phyloP scores from a whole-genome alignment of 2,329 filamentous ascomycete genomes.

The Talaromyces atroroseus region DNA sequence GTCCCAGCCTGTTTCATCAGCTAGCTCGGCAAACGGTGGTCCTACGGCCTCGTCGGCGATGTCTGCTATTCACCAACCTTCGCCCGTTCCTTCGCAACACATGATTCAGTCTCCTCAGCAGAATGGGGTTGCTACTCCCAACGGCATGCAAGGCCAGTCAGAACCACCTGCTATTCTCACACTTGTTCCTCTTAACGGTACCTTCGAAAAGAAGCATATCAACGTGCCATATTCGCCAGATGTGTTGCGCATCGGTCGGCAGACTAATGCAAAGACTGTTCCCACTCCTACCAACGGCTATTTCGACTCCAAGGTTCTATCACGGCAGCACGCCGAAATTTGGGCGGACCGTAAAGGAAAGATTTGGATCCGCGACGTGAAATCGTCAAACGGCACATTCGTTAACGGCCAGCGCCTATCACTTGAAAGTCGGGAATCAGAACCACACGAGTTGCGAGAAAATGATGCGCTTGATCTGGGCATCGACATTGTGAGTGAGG shows the following conservation, averaged over 20 bases:
- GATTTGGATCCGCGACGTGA: constrained; percentile 93
- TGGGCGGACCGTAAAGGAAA: constrained; percentile 83
- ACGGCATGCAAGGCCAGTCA: constrained; percentile 35
- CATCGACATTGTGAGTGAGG: constrained; percentile 97
- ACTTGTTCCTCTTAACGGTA: constrained; percentile 85
- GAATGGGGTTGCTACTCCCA: constrained; percentile 49
- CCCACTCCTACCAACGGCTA: constrained; percentile 88
- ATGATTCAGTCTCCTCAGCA: constrained; percentile 57
- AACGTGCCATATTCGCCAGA: constrained; percentile 90
- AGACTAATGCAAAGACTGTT: constrained; percentile 94
- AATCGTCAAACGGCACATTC: constrained; percentile 97
- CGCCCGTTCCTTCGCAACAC: constrained; percentile 64
- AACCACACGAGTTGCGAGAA: constrained; percentile 86
- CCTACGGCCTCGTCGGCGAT: constrained; percentile 57
- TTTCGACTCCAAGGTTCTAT: constrained; percentile 97
- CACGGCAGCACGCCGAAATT: constrained; percentile 91
- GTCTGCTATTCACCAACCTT: constrained; percentile 58
- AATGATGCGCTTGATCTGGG: constrained; percentile 90
- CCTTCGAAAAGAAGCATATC: constrained; percentile 96
- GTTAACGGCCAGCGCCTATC: constrained; percentile 89
- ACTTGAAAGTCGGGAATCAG: constrained; percentile 90
- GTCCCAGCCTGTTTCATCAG: constrained; percentile 56
- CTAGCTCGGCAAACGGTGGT: constrained; percentile 44
- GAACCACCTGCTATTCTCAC: constrained; percentile 74
- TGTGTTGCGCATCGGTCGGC: constrained; percentile 85